Evolutionary conservation across 805 yeast species (phyloP).

Genomic region (Candida nanaspora): DNA sequence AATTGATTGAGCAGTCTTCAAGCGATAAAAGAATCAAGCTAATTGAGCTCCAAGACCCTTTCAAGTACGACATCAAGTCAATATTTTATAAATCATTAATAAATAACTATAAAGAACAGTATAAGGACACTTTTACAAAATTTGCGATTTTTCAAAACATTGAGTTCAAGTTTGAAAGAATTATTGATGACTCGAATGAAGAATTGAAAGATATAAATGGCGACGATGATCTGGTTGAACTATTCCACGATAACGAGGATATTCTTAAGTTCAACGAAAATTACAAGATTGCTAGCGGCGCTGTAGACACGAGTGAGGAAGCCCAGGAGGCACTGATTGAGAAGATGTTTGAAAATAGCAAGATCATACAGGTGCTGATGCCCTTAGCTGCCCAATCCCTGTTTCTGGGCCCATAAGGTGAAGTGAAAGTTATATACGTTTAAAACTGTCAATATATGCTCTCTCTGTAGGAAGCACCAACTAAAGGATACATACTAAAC

Average conservation of each 20-base stretch:
- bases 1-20: slow-evolving; percentile 7
- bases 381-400: slow-evolving; percentile 28
- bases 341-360: slow-evolving; percentile 16
- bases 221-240: slow-evolving; percentile 20
- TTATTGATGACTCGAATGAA: slow-evolving; percentile 10
- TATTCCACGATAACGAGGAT: slow-evolving; percentile 21
- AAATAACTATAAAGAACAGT: slow-evolving; percentile 8
- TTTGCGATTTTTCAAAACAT: slow-evolving; percentile 28
- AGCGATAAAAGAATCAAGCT: slow-evolving; percentile 13
- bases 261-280: slow-evolving; percentile 17
- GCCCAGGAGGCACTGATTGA: slow-evolving; percentile 10
- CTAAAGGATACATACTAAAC: too few relatives aligned
- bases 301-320: slow-evolving; percentile 5
- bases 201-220: slow-evolving; percentile 17
- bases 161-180: slow-evolving; percentile 27
- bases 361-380: slow-evolving; percentile 22
- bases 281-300: slow-evolving; percentile 3
- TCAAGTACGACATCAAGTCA: slow-evolving; percentile 27
- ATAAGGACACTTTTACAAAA: slow-evolving; percentile 20
- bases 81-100: slow-evolving; percentile 19
- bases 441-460: too few relatives aligned
- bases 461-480: too few relatives aligned
- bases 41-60: slow-evolving; percentile 20
- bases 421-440: not conserved
- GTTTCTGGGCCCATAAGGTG: not conserved